Evolutionary conservation across 2,329 filamentous ascomycete genomes (phyloP).

Genomic region (Waltergamsia citrina): DNA sequence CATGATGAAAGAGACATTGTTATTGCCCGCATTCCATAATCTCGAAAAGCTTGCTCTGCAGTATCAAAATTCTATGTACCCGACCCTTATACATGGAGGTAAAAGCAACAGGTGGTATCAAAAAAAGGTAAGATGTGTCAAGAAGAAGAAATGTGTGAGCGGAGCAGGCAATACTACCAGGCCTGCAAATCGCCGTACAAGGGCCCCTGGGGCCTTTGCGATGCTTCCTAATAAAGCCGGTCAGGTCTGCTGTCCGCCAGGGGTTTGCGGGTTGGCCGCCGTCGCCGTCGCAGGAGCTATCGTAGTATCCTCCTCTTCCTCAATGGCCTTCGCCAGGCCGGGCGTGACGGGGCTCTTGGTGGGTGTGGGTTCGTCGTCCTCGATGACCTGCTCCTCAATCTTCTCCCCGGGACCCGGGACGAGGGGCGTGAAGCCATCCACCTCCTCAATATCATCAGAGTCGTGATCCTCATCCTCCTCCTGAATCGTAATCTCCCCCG

Average conservation of each 20-base stretch:
- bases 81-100: no score
- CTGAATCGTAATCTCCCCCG: slow-evolving; percentile 65
- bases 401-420: slow-evolving; percentile 30
- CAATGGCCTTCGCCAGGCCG: not conserved
- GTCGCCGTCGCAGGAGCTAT: no score
- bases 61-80: no score
- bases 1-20: no score
- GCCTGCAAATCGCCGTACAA: no score
- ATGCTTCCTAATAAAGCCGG: no score
- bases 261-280: no score
- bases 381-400: slow-evolving; percentile 36
- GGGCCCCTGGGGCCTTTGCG: no score
- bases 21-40: no score
- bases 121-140: not conserved
- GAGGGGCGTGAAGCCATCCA: slow-evolving; percentile 48
- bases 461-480: slow-evolving; percentile 50
- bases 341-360: slow-evolving; percentile 1
- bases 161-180: not conserved
- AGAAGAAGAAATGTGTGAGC: not conserved
- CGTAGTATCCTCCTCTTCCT: no score
- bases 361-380: slow-evolving; percentile 23
- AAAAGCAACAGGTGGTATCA: slow-evolving; percentile 3
- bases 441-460: slow-evolving; percentile 34
- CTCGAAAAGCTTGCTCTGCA: no score
- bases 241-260: no score